Percentiles rank a stretch among this genome's conserved stretches.
Evolutionary conservation across 345 rosid species (phyloP).

Genomic region (Hibiscus mutabilis): DNA sequence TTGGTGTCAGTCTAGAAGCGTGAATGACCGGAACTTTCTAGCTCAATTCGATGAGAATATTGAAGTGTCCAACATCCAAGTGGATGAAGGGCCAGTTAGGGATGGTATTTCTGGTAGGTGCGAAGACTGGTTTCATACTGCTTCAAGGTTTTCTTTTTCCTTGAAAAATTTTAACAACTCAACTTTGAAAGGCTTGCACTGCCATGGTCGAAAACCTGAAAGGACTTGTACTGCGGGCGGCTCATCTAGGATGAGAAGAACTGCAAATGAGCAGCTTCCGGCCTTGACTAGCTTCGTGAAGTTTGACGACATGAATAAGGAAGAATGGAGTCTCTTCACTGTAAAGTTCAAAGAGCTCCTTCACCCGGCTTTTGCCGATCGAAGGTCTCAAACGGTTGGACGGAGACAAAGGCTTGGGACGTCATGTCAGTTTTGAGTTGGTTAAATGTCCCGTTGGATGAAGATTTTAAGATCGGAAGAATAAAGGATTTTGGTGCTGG

Average conservation of each 20-base stretch:
- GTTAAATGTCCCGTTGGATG: slow-evolving; percentile 6
- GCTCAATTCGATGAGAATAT: slow-evolving; percentile 30
- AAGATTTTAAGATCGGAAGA: background rate
- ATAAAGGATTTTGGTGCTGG: slow-evolving; percentile 22
- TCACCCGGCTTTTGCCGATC: slow-evolving; percentile 53
- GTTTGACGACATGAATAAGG: slow-evolving; percentile 41
- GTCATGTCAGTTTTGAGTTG: slow-evolving; percentile 90
- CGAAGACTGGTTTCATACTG: background rate
- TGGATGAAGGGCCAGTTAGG: slow-evolving; percentile 20
- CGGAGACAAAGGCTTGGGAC: slow-evolving; percentile 92
- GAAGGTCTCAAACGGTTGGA: slow-evolving; percentile 55
- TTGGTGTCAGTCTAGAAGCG: slow-evolving; percentile 34
- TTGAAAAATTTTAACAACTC: slow-evolving; percentile 1
- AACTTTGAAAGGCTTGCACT: no score
- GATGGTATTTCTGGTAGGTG: no score
- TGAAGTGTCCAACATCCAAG: slow-evolving; percentile 31
- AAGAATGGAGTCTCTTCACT: slow-evolving; percentile 22
- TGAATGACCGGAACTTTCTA: slow-evolving; percentile 42
- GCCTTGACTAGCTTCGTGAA: slow-evolving; percentile 66
- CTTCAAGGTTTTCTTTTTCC: background rate
- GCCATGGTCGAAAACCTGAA: no score
- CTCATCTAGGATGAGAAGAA: slow-evolving; percentile 21
- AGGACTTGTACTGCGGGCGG: no score
- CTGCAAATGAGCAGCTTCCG: slow-evolving; percentile 85
- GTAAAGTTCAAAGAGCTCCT: slow-evolving; percentile 62